phyloP scores from a whole-genome alignment of 352 stramenopile genomes.

The Phytopythium helicoides region DNA sequence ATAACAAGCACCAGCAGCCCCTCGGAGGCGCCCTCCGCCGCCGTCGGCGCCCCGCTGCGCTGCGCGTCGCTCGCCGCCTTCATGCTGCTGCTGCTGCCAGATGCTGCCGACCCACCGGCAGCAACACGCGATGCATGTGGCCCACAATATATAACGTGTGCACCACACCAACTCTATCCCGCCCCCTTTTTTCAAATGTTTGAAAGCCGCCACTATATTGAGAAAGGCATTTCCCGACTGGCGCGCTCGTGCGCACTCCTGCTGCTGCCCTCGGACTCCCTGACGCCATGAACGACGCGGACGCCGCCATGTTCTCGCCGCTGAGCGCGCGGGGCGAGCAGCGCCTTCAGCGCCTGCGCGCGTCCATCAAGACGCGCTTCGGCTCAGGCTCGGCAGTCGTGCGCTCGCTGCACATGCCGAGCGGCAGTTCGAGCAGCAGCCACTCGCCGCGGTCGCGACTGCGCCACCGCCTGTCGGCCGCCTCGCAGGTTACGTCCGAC shows the following conservation, averaged over 20 bases:
- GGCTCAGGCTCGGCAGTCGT: slow-evolving; percentile 15
- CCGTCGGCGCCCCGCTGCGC: slow-evolving; percentile 2
- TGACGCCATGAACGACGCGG: slow-evolving; percentile 11
- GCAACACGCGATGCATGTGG: too few species aligned
- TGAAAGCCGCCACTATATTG: too few species aligned
- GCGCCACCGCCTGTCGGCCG: slow-evolving; percentile 47
- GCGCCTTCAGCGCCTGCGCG: slow-evolving; percentile 33
- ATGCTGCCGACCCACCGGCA: too few species aligned
- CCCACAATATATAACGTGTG: too few species aligned
- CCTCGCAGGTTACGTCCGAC: slow-evolving; percentile 39
- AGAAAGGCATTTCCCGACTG: too few species aligned
- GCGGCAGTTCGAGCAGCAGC: slow-evolving; percentile 15
- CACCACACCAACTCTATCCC: too few species aligned
- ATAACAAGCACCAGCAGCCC: slow-evolving; percentile 77
- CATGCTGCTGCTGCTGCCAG: not conserved
- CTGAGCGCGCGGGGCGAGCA: slow-evolving; percentile 39
- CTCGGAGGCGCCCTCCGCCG: slow-evolving; percentile 25
- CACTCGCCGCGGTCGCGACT: slow-evolving; percentile 28
- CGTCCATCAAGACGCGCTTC: slow-evolving; percentile 45
- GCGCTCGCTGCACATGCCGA: slow-evolving; percentile 13
- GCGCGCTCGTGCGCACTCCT: not conserved
- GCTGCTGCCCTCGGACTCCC: not conserved
- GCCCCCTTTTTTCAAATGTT: too few species aligned
- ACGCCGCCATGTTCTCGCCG: slow-evolving; percentile 41
- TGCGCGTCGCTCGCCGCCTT: slow-evolving; percentile 4